Percentiles rank a stretch among this genome's conserved stretches.
Evolutionary conservation across 768 basidiomycete genomes (phyloP).

Genomic region (Sporobolomyces pararoseus): DNA sequence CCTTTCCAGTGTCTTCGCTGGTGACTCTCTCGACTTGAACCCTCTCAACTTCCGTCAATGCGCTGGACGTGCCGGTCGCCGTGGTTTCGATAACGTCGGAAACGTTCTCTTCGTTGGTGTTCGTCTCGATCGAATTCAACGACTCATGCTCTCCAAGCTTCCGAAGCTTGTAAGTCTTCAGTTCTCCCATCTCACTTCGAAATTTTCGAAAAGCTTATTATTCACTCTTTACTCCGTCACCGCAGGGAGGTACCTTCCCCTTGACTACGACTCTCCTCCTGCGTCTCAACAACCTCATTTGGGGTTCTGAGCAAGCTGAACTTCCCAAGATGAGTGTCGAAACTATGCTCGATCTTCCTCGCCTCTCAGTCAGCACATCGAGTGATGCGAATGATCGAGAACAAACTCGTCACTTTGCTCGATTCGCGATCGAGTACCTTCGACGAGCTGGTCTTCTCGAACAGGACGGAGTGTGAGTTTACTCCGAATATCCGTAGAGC

Average conservation of each 20-base stretch:
- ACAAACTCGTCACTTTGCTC: conserved; percentile 63
- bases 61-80: conserved; percentile 67
- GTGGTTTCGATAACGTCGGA: conserved; percentile 64
- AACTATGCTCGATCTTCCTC: conserved; percentile 59
- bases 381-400: conserved; percentile 52
- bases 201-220: neutral
- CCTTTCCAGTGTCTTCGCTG: conserved; percentile 27
- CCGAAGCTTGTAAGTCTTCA: conserved; percentile 51
- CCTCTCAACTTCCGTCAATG: conserved; percentile 63
- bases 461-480: conserved; percentile 58
- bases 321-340: conserved; percentile 56
- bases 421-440: conserved; percentile 70
- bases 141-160: conserved; percentile 62
- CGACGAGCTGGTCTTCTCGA: conserved; percentile 60
- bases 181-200: neutral
- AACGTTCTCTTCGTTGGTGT: conserved; percentile 71
- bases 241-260: conserved; percentile 60
- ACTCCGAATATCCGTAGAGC: too few species aligned
- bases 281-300: conserved; percentile 63
- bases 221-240: neutral
- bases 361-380: conserved; percentile 54
- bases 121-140: conserved; percentile 61
- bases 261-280: conserved; percentile 64
- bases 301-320: conserved; percentile 59
- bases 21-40: conserved; percentile 45